These are phyloP conservation scores for Aspergillus sp. DNA, from an alignment of 2,329 filamentous ascomycete genomes.

Conservation along the genomic window DNA sequence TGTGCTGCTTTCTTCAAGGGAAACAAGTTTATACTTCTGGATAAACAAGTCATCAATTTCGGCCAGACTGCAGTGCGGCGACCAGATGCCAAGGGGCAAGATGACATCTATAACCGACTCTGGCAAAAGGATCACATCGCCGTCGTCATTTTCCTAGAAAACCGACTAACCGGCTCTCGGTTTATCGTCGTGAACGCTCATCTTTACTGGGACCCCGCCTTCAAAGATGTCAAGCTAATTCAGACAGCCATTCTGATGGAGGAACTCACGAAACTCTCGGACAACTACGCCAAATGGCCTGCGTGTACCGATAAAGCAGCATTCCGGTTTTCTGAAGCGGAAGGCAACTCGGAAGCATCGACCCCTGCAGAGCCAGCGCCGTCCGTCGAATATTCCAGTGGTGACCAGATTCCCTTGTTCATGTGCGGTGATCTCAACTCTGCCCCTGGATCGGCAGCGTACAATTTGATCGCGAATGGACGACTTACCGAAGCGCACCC, in stretches of 20 bases:
- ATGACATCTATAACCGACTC: constrained; percentile 96
- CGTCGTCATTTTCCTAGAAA: constrained; percentile 87
- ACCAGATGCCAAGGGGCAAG: constrained; percentile 93
- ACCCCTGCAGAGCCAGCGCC: constrained; percentile 60
- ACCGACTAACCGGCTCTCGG: constrained; percentile 80
- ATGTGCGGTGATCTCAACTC: constrained; percentile 98
- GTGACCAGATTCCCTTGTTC: constrained; percentile 82
- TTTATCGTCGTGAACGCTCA: constrained; percentile 92
- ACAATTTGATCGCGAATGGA: constrained; percentile 81
- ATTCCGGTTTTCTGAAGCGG: constrained; percentile 48
- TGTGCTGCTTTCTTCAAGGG: constrained; percentile 96
- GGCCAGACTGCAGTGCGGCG: constrained; percentile 87
- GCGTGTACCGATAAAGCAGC: constrained; percentile 72
- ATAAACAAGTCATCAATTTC: constrained; percentile 93
- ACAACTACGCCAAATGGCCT: constrained; percentile 76
- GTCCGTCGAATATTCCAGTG: constrained; percentile 79
- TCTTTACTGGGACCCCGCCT: constrained; percentile 87
- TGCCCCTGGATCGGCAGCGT: constrained; percentile 77
- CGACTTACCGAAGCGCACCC: constrained; percentile 71
- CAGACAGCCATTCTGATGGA: constrained; percentile 96
- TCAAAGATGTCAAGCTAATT: constrained; percentile 91
- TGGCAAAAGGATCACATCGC: constrained; percentile 99
- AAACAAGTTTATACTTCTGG: constrained; percentile 87
- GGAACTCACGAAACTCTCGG: constrained; percentile 77
- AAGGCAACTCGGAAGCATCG: constrained; percentile 39